Evolutionary conservation across 1,284 basidiomycete genomes (phyloP).

Genomic region (Fomitopsis pinicola): DNA sequence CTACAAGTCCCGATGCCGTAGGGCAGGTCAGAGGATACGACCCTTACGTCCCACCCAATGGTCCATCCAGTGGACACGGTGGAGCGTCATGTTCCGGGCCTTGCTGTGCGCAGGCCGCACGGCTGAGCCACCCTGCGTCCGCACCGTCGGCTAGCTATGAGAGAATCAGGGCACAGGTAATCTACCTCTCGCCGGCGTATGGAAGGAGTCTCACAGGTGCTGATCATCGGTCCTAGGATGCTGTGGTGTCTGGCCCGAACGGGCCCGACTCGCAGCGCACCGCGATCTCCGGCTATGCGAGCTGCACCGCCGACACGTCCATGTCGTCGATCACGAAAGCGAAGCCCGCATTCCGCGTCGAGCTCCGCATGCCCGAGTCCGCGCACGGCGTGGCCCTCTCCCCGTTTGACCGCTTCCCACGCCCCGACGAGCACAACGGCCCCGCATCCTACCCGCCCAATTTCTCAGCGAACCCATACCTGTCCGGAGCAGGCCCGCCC

Average conservation of each 20-base stretch:
- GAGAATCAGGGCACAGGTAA: background rate
- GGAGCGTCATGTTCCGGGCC: background rate
- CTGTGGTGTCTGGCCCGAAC: conserved; percentile 11
- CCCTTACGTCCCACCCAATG: background rate
- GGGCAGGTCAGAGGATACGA: background rate
- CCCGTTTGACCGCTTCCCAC: background rate
- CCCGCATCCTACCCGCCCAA: conserved; percentile 1
- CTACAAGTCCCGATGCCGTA: background rate
- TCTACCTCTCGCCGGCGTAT: background rate
- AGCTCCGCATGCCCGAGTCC: conserved; percentile 2
- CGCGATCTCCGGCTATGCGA: background rate
- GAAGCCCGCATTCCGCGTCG: conserved; percentile 10
- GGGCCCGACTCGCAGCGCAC: conserved; percentile 9
- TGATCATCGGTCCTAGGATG: conserved; percentile 8
- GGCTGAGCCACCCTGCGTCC: background rate
- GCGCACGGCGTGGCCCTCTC: background rate
- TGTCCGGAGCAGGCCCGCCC: conserved; percentile 1
- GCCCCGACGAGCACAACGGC: background rate
- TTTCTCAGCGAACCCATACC: conserved; percentile 8
- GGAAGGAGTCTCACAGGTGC: background rate
- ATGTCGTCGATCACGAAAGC: conserved; percentile 8
- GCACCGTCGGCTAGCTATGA: background rate
- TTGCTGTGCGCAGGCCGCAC: background rate
- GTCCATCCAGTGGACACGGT: background rate
- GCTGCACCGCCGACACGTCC: background rate